Evolutionary conservation across 352 stramenopile species (phyloP).

Genomic region (Stephanocyclus meneghinianus): DNA sequence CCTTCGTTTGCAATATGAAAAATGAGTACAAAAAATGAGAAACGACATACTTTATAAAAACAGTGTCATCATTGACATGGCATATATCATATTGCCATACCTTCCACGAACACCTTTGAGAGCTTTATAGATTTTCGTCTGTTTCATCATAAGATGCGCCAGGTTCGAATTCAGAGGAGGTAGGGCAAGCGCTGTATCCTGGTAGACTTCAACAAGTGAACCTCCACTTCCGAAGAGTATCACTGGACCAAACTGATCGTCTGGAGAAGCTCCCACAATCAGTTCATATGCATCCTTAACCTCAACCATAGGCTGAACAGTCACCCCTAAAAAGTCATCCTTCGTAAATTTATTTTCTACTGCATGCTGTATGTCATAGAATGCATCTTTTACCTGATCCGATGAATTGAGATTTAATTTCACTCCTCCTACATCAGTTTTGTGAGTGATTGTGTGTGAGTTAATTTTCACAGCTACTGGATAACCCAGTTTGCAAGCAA

Average conservation of each 20-base stretch:
- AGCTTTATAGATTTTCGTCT: conserved; percentile 48
- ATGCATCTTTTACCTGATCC: conserved; percentile 37
- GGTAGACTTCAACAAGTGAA: conserved; percentile 38
- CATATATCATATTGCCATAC: background rate
- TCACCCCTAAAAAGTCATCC: conserved; percentile 40
- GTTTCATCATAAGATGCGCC: conserved; percentile 43
- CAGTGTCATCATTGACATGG: background rate
- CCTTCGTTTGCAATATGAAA: background rate
- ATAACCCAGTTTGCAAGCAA: conserved; percentile 33
- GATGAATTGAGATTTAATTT: conserved; percentile 40
- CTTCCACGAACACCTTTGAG: conserved; percentile 35
- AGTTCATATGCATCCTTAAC: conserved; percentile 40
- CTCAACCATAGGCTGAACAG: conserved; percentile 30
- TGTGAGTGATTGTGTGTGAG: conserved; percentile 44
- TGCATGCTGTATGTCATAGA: conserved; percentile 21
- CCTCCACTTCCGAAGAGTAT: conserved; percentile 46
- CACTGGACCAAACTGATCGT: conserved; percentile 41
- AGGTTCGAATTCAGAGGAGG: conserved; percentile 49
- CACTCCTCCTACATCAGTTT: conserved; percentile 50
- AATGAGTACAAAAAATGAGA: background rate
- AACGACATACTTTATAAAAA: background rate
- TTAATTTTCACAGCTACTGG: conserved; percentile 51
- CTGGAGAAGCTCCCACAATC: conserved; percentile 29
- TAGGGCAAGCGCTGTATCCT: conserved; percentile 33
- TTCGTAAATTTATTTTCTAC: conserved; percentile 19